A percentile compares a stretch with the other conserved stretches of the same genome.
Conservation (phyloP, 2,329 filamentous ascomycete species). For the Exserohilum rostratum region DNA sequence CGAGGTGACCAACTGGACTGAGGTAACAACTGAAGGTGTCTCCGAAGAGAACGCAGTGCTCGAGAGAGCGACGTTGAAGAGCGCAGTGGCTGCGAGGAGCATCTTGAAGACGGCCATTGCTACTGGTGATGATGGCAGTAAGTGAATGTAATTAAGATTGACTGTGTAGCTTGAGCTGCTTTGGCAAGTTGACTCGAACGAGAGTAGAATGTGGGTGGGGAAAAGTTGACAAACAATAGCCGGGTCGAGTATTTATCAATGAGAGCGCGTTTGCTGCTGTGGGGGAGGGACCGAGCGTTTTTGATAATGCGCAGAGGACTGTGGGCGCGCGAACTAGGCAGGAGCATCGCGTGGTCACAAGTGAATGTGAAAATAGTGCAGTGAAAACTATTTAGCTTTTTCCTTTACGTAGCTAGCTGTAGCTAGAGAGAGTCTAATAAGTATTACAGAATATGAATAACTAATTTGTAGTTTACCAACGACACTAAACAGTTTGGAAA, state of each 20-base stretch:
- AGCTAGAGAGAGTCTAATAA: too few species aligned
- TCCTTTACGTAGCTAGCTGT: too few species aligned
- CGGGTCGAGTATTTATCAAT: too few species aligned
- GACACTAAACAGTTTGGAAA: too few species aligned
- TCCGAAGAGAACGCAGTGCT: conserved; percentile 9
- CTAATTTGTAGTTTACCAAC: too few species aligned
- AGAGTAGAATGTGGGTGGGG: background rate
- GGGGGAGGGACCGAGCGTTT: background rate
- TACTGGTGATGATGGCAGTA: background rate
- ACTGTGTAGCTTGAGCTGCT: conserved; percentile 3
- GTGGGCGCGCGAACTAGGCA: background rate
- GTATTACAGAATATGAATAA: too few species aligned
- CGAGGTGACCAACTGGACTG: conserved; percentile 8
- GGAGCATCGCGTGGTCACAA: background rate
- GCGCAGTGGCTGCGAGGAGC: conserved; percentile 2
- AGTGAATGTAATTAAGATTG: conserved; percentile 3
- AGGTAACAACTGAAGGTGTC: background rate
- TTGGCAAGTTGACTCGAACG: background rate
- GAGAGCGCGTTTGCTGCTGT: too few species aligned
- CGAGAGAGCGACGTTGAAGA: conserved; percentile 12
- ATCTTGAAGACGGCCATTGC: conserved; percentile 13
- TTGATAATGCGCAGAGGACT: conserved; percentile 1
- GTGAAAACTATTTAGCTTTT: too few species aligned
- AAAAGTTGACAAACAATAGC: too few species aligned
- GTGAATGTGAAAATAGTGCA: background rate